These are phyloP conservation scores for Debaryomyces subglobosus DNA, from an alignment of 1,139 yeast species.

Conservation along the genomic window DNA sequence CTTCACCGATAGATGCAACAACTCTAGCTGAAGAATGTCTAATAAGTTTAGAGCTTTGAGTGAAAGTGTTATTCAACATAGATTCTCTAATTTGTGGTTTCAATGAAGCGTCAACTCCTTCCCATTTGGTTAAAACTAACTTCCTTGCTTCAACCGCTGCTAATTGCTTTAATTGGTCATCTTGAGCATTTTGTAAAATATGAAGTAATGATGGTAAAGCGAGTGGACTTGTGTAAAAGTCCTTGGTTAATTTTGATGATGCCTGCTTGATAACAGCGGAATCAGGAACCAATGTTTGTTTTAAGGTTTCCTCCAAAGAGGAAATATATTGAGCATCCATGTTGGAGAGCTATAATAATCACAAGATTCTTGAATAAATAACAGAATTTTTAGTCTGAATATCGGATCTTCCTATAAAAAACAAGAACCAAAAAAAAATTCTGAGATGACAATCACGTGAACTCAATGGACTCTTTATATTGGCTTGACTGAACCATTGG, in stretches of 20 bases:
- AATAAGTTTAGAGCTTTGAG: conserved; percentile 58
- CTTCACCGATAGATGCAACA: conserved; percentile 80
- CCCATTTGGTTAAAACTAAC: conserved; percentile 76
- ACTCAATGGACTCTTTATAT: neutral
- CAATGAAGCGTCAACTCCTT: conserved; percentile 49
- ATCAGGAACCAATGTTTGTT: conserved; percentile 75
- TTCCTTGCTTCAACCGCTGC: conserved; percentile 97
- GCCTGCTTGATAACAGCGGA: conserved; percentile 82
- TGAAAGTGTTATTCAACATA: conserved; percentile 69
- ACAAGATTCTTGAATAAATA: conserved; percentile 4
- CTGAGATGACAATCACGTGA: conserved; percentile 13
- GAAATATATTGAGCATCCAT: conserved; percentile 74
- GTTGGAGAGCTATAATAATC: neutral
- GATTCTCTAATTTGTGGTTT: conserved; percentile 68
- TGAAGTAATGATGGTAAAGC: conserved; percentile 84
- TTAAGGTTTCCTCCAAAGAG: conserved; percentile 76
- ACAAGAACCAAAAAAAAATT: conserved; percentile 9
- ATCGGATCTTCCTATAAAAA: neutral
- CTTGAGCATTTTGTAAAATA: conserved; percentile 68
- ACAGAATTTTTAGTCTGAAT: conserved; percentile 2
- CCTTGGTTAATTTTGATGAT: conserved; percentile 70
- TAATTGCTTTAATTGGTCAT: conserved; percentile 70
- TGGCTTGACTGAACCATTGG: neutral
- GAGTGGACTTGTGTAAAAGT: conserved; percentile 70
- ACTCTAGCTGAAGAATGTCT: conserved; percentile 92